These are phyloP conservation scores for Sugiyamaella lignohabitans DNA, from an alignment of 805 yeast species.

Conservation along the genomic window DNA sequence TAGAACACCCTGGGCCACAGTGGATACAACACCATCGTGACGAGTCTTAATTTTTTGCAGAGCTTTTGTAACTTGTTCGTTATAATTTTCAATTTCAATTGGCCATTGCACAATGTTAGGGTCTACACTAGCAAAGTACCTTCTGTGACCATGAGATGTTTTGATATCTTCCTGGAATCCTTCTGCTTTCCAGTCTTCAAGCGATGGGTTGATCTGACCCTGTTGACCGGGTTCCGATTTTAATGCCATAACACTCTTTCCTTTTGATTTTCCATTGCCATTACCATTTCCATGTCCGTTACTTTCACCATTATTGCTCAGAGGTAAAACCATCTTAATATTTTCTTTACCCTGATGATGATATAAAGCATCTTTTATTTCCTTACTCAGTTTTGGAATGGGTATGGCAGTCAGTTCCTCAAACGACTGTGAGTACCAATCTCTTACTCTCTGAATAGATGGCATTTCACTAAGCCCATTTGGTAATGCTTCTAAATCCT, in stretches of 20 bases:
- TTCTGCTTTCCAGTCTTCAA: constrained; percentile 22
- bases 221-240: constrained; percentile 25
- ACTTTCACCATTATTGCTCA: background rate
- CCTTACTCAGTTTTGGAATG: constrained; percentile 46
- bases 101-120: constrained; percentile 61
- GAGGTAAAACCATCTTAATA: constrained; percentile 9
- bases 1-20: constrained; percentile 86
- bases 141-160: constrained; percentile 25
- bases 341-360: constrained; percentile 16
- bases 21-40: constrained; percentile 89
- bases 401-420: constrained; percentile 64
- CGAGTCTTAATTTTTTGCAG: constrained; percentile 68
- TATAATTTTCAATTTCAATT: constrained; percentile 64
- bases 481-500: constrained; percentile 77
- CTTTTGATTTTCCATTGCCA: constrained; percentile 6
- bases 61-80: constrained; percentile 57
- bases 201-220: constrained; percentile 16
- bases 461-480: constrained; percentile 67
- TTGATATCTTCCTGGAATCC: constrained; percentile 19
- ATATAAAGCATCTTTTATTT: constrained; percentile 28
- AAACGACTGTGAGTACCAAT: constrained; percentile 90
- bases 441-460: constrained; percentile 64
- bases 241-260: constrained; percentile 27
- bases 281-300: constrained; percentile 9
- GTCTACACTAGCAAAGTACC: constrained; percentile 46